Evolutionary conservation across 2,329 filamentous ascomycete genomes (phyloP).

Genomic region (Exophiala viscosa): DNA sequence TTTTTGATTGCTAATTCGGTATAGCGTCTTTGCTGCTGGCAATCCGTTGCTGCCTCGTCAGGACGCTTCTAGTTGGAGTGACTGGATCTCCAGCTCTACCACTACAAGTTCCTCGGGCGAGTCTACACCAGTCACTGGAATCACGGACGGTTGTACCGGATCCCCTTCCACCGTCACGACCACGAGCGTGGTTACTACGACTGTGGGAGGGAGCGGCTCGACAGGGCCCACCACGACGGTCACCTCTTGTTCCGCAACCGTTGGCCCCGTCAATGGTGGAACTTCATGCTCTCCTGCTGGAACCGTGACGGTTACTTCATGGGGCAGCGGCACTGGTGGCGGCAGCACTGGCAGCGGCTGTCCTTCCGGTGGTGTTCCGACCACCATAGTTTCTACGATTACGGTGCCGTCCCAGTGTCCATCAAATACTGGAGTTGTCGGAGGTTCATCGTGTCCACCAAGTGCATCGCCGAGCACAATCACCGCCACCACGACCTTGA

Average conservation of each 20-base stretch:
- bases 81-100: not conserved
- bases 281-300: not conserved
- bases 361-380: not conserved
- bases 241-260: too few relatives aligned
- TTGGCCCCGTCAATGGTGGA: not conserved
- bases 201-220: not conserved
- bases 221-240: too few relatives aligned
- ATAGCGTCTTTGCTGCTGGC: not conserved
- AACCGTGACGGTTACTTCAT: not conserved
- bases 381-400: not conserved
- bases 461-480: too few relatives aligned
- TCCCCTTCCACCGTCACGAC: not conserved
- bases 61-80: not conserved
- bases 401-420: not conserved
- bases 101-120: not conserved
- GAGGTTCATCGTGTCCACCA: too few relatives aligned
- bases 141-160: not conserved
- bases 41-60: not conserved
- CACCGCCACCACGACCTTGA: too few relatives aligned
- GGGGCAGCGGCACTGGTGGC: not conserved
- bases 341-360: not conserved
- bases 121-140: not conserved
- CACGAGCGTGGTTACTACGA: not conserved
- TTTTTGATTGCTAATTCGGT: not conserved
- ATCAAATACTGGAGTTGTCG: not conserved